Base-by-base conservation (phyloP, 176 grass and related monocot species). In the bread wheat (Triticum aestivum) region DNA sequence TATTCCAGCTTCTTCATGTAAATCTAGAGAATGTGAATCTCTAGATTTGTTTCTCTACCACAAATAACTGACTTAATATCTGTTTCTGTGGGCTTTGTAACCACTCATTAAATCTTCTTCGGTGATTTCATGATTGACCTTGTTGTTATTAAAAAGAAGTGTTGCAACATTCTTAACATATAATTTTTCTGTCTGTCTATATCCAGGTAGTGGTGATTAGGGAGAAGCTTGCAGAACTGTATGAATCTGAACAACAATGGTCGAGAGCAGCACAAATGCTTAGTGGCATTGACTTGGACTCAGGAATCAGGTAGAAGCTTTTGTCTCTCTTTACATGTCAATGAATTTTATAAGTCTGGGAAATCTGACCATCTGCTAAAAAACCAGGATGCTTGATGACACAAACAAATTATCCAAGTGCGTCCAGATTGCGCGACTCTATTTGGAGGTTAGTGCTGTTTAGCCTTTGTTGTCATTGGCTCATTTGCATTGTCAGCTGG, bases 201-300 rank as follows among this genome's bases (percentile, higher is more conserved):
- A 72, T 42, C 59, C 80, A 99, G 97, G 97, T 99, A 27, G 75
- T 96, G 11, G 85, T 99, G 38, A 99, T 99, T 78, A 99, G 97
- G 80, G 97, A 99, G 90, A 99, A 96, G 87, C 86, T 99, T 83
- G 97, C 97, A 79, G 94, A 99, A 77, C 68, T 96, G 54, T 99
- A 99, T 78, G 97, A 99, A 84, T 94, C 97, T 30, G 94, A 99
- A 54, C 97, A 97, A 64, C 89, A 99, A 69, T 99, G 97, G 97
- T 99, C 97, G 23, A 92, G 91, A 90, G 97, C 97, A 78, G 97
- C 97, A 21, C 92, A 94, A 81, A 97, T 97, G 97, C 90, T 99
- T 64, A 99, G 97, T 65, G 94, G 97, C 47, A 99, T 99, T 88
- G 97, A 99, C 74, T 90, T 99, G 87, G 97, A 99, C 65, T 99